These are phyloP conservation scores for Fusarium neocosmosporiellum DNA, from an alignment of 2,329 filamentous ascomycete species.

Conservation along the genomic window DNA sequence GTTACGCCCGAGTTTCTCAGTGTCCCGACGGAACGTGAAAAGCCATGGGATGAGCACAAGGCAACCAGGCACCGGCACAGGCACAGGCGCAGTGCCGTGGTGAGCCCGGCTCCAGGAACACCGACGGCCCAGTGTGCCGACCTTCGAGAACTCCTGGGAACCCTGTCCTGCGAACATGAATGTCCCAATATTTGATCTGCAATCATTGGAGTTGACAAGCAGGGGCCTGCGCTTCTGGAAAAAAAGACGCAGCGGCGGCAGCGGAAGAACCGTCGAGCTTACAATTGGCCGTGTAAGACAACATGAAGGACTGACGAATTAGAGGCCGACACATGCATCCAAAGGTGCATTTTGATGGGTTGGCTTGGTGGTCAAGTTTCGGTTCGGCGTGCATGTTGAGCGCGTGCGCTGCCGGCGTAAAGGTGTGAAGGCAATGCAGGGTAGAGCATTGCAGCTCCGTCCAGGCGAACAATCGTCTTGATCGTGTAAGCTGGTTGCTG, in stretches of 20 bases:
- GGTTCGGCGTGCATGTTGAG: slow-evolving; percentile 29
- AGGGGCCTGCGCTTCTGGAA: slow-evolving; percentile 22
- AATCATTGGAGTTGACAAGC: not conserved
- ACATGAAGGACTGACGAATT: slow-evolving; percentile 32
- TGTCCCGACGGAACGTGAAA: not conserved
- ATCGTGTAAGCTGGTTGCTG: slow-evolving; percentile 20
- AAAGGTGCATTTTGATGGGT: slow-evolving; percentile 35
- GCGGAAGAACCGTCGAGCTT: slow-evolving; percentile 8
- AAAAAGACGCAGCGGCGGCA: slow-evolving; percentile 22
- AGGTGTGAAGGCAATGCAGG: slow-evolving; percentile 25
- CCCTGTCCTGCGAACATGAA: slow-evolving; percentile 1
- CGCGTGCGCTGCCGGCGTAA: slow-evolving; percentile 17
- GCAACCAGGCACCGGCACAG: slow-evolving; percentile 21
- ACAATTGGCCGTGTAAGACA: slow-evolving; percentile 29
- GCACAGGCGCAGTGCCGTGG: slow-evolving; percentile 11
- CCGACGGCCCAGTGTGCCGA: not conserved
- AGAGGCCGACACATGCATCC: slow-evolving; percentile 38
- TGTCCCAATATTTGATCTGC: slow-evolving; percentile 2
- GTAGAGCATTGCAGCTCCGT: slow-evolving; percentile 6
- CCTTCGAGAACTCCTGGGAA: slow-evolving; percentile 3
- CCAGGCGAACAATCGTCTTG: slow-evolving; percentile 10
- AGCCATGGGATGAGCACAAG: slow-evolving; percentile 13
- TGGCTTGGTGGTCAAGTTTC: slow-evolving; percentile 23
- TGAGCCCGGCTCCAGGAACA: slow-evolving; percentile 4
- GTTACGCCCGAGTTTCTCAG: not conserved